Evolutionary conservation across 306 rosid genomes (phyloP), one percentile per base, ranked within the genome.

Genomic region (Senna tora): DNA sequence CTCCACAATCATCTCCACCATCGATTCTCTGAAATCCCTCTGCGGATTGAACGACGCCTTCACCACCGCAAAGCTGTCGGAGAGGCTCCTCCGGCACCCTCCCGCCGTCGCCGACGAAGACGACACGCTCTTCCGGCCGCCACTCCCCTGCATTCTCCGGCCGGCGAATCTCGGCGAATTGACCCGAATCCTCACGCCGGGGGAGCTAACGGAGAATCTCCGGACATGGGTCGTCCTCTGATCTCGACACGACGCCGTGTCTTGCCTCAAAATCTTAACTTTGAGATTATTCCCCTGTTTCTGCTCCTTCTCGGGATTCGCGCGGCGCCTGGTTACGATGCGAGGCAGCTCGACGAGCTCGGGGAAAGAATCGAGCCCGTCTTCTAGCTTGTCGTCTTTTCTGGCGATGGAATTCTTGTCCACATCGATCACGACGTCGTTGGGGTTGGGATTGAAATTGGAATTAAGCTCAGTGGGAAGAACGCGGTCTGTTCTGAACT

Each of bases 1-100:
- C 84, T 86, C 81, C 71, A 86, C 89, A 58, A 94, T 94, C 98
- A 94, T 94, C 86, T 94, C 98, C 85, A 89, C 88, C 98, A 94
- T 94, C 67, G 98, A 94, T 17, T 91, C 96, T 57, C 88, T 87
- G 84, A 94, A 94, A 56, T 94, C 98, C 16, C 83, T 89, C 57
- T 89, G 90, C 9, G 98, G 97, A 70, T 94, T 88, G 57, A 80
- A 71, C 21, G 98, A 94, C 2, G 92, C 83, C 71, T 94, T 94
- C 77, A 94, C 88, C 33, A 94, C 65, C n/a, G 96, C 98, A 12
- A 91, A 73, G 83, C 97, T 85, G 15, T 84, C 89, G 0, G 92
- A 86, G 0, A 94, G 75, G 57, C 90, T 87, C 71, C 81, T 81
- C 79, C 84, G 75, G n/a, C 69, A 62, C 25, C 30, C 19, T 15